Conservation (phyloP, 2,329 filamentous ascomycete genomes). For the Epichloe elymi region DNA sequence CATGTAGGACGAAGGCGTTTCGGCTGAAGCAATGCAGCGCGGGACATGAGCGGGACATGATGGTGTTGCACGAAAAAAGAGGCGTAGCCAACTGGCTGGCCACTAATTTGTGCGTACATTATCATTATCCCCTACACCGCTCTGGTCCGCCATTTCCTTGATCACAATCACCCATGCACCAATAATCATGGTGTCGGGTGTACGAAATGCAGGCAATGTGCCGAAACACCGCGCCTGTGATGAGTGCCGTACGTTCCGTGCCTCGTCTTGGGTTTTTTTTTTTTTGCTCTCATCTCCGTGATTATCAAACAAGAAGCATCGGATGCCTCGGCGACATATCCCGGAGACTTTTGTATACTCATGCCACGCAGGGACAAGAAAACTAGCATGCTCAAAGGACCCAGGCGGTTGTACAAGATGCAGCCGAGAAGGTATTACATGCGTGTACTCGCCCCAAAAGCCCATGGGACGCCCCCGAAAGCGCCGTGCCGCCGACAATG, state of each 20-base stretch:
- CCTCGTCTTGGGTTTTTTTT: neutral
- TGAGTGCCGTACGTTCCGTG: conserved; percentile 43
- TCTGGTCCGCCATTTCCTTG: neutral
- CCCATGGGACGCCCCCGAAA: conserved; percentile 54
- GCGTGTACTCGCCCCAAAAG: conserved; percentile 52
- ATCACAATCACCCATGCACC: neutral
- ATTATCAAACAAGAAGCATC: too few species aligned
- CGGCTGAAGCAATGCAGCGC: too few species aligned
- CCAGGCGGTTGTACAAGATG: conserved; percentile 46
- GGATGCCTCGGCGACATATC: neutral
- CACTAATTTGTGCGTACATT: too few species aligned
- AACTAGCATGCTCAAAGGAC: conserved; percentile 53
- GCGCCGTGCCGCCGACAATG: conserved; percentile 21
- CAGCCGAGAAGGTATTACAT: conserved; percentile 39
- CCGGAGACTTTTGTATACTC: conserved; percentile 8
- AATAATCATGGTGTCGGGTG: neutral
- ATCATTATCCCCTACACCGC: too few species aligned
- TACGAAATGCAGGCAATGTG: conserved; percentile 9
- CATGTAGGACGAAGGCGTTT: too few species aligned
- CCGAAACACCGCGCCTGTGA: conserved; percentile 51
- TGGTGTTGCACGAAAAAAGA: too few species aligned
- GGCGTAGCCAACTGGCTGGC: too few species aligned
- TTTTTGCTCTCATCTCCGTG: too few species aligned
- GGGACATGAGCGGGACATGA: too few species aligned
- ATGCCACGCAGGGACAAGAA: conserved; percentile 38